phyloP scores from a whole-genome alignment of 1,284 basidiomycete genomes.

The Ustilago sp. region DNA sequence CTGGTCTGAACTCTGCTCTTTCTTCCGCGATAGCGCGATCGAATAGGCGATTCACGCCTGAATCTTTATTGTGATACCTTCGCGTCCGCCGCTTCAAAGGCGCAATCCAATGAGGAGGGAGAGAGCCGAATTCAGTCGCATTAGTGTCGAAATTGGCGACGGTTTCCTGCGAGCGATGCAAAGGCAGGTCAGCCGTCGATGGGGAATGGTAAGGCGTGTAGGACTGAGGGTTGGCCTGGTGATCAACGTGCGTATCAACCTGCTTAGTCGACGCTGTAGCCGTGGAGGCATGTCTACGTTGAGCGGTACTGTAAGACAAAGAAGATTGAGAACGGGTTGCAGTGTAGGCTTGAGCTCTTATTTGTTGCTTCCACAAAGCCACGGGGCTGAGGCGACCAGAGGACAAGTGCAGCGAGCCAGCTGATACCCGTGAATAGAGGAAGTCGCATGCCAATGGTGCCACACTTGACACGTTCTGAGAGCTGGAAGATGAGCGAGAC shows the following conservation, averaged over 20 bases:
- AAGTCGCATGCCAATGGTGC: conserved; percentile 6
- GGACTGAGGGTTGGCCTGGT: neutral
- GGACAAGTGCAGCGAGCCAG: neutral
- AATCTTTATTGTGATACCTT: neutral
- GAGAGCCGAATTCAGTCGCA: too few relatives aligned
- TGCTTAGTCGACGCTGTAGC: conserved; percentile 14
- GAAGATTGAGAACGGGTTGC: neutral
- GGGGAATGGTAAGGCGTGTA: neutral
- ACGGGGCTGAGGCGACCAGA: conserved; percentile 5
- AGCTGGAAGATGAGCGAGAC: neutral
- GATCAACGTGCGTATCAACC: conserved; percentile 1
- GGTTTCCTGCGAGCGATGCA: neutral
- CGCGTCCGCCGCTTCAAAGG: conserved; percentile 6
- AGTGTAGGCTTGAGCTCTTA: neutral
- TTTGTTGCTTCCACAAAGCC: neutral
- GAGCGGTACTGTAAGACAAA: neutral
- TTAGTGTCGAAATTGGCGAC: neutral
- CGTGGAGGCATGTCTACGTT: conserved; percentile 12
- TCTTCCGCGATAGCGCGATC: conserved; percentile 2
- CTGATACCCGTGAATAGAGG: conserved; percentile 10
- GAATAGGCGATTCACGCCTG: conserved; percentile 2
- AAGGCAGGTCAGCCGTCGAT: neutral
- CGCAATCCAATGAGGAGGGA: conserved; percentile 18
- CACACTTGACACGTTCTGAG: neutral
- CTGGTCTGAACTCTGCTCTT: conserved; percentile 5